Evolutionary conservation across 352 stramenopile genomes (phyloP).

Genomic region (Globisporangium yorkense): DNA sequence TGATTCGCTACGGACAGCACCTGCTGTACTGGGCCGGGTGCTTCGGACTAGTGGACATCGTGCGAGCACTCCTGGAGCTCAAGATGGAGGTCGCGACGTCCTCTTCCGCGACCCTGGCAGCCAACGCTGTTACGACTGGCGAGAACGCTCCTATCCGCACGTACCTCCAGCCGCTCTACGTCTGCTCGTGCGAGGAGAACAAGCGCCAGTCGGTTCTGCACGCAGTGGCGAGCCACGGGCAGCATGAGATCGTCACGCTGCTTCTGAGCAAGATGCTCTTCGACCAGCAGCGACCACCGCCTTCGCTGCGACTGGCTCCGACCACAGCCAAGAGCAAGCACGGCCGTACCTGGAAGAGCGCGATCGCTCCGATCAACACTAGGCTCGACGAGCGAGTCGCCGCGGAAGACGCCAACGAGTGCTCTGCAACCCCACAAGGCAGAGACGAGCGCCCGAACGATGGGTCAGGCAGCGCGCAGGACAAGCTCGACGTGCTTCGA

Average conservation of each 20-base stretch:
- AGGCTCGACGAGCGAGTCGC: constrained; percentile 3
- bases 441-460: neutral
- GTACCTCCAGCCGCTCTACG: constrained; percentile 39
- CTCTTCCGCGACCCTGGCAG: neutral
- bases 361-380: constrained; percentile 12
- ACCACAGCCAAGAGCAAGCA: neutral
- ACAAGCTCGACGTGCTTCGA: constrained; percentile 18
- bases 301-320: neutral
- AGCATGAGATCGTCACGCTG: constrained; percentile 43
- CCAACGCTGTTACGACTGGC: neutral
- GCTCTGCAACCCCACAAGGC: neutral
- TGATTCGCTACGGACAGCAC: constrained; percentile 68
- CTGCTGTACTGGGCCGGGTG: constrained; percentile 71
- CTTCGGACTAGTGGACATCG: constrained; percentile 54
- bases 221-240: constrained; percentile 43
- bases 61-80: constrained; percentile 38
- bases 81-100: constrained; percentile 16
- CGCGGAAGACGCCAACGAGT: constrained; percentile 1
- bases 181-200: constrained; percentile 58
- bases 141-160: constrained; percentile 3
- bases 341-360: constrained; percentile 5
- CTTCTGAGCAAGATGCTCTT: constrained; percentile 43
- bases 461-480: neutral
- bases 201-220: constrained; percentile 66
- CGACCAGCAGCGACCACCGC: constrained; percentile 25